Percentiles rank a stretch among this genome's conserved stretches.
Conservation (phyloP, 192 early-diverging fungal genomes). For the Coemansia sp. region DNA sequence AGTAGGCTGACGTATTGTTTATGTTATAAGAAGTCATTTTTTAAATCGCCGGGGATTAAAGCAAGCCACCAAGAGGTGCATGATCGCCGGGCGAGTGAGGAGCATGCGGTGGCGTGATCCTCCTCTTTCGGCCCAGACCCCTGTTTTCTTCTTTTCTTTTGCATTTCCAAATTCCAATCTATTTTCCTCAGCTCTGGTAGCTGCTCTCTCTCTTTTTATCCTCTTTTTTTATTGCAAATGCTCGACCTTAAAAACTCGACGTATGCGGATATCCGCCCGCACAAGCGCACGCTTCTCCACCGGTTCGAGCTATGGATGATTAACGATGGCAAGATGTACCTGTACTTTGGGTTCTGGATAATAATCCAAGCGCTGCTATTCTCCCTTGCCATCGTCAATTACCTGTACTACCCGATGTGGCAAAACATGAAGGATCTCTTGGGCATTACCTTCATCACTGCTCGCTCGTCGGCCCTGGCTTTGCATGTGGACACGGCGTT, state of each 20-base stretch:
- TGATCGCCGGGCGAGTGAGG: not conserved
- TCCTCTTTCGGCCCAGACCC: not conserved
- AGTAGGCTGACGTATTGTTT: conserved; percentile 7
- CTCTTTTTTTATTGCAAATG: conserved; percentile 16
- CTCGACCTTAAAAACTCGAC: conserved; percentile 49
- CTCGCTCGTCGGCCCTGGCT: conserved; percentile 64
- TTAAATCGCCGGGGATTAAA: not conserved
- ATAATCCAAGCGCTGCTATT: conserved; percentile 63
- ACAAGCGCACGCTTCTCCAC: conserved; percentile 40
- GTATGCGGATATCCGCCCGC: conserved; percentile 40
- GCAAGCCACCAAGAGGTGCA: not conserved
- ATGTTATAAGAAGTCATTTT: not conserved
- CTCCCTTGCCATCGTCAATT: conserved; percentile 64
- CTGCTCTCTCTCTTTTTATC: conserved; percentile 4
- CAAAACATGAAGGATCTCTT: conserved; percentile 51
- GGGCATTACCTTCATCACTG: conserved; percentile 60
- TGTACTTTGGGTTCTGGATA: conserved; percentile 65
- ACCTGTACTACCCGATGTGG: conserved; percentile 60
- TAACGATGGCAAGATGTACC: conserved; percentile 49
- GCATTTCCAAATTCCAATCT: not conserved
- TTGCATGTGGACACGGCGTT: conserved; percentile 81
- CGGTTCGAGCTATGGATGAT: conserved; percentile 56
- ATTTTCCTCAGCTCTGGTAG: conserved; percentile 10
- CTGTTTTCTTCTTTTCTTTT: conserved; percentile 2
- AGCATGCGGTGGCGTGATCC: not conserved